A percentile compares a stretch with the other conserved stretches of the same genome.
These are phyloP conservation scores for Styphnolobium japonicum DNA, from an alignment of 306 rosid species.

Conservation along the genomic window DNA sequence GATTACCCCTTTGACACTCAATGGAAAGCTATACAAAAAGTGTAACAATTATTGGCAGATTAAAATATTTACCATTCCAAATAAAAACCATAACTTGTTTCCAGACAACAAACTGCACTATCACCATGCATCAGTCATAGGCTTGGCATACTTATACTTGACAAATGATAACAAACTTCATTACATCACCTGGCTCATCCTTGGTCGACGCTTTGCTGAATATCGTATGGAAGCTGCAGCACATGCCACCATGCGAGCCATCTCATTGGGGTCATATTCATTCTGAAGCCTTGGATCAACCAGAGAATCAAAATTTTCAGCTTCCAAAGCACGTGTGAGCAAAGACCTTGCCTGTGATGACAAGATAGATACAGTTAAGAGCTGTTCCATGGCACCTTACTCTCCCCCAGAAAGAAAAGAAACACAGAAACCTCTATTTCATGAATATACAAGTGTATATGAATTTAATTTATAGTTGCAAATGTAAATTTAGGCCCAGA, in stretches of 20 bases:
- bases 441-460: background rate
- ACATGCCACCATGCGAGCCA: constrained; percentile 67
- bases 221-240: constrained; percentile 80
- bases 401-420: background rate
- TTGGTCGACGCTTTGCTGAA: constrained; percentile 70
- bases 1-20: background rate
- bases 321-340: constrained; percentile 58
- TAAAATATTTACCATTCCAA: background rate
- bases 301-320: constrained; percentile 48
- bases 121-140: background rate
- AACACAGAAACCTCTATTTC: background rate
- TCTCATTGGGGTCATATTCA: constrained; percentile 47
- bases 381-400: background rate
- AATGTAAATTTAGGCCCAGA: background rate
- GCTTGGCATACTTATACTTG: background rate
- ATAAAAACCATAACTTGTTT: background rate
- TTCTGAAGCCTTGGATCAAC: constrained; percentile 56
- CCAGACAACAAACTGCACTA: background rate
- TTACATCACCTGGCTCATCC: constrained; percentile 70
- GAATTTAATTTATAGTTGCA: background rate
- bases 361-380: constrained; percentile 6
- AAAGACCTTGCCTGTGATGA: constrained; percentile 67
- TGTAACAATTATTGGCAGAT: background rate
- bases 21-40: background rate
- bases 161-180: background rate